These are phyloP conservation scores for Tripterygium wilfordii DNA, from an alignment of 177 flowering plant genomes.

Conservation along the genomic window DNA sequence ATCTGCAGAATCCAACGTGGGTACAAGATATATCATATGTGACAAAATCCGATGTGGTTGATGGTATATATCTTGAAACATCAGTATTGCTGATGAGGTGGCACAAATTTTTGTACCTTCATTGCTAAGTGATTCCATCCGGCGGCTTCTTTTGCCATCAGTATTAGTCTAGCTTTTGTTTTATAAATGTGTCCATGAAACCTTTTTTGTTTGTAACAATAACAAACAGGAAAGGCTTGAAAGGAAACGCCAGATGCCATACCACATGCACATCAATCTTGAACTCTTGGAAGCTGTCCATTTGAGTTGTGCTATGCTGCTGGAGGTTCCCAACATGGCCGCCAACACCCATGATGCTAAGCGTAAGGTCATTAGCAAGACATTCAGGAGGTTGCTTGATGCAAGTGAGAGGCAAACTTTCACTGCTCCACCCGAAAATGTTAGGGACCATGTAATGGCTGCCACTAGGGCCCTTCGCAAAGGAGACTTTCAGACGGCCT, in stretches of 20 bases:
- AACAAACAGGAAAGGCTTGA: constrained; percentile 90
- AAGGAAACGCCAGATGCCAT: constrained; percentile 90
- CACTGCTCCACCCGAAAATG: constrained; percentile 89
- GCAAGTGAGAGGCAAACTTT: constrained; percentile 78
- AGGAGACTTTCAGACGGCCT: constrained; percentile 71
- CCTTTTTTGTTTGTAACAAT: too few species aligned
- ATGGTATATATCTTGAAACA: too few species aligned
- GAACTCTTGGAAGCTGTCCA: constrained; percentile 92
- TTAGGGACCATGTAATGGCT: constrained; percentile 87
- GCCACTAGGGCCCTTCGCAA: constrained; percentile 76
- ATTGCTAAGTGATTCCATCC: too few species aligned
- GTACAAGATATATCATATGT: too few species aligned
- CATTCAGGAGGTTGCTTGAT: constrained; percentile 72
- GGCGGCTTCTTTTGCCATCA: too few species aligned
- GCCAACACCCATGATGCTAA: constrained; percentile 64
- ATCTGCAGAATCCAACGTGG: too few species aligned
- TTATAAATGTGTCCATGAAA: too few species aligned
- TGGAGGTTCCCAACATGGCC: constrained; percentile 96
- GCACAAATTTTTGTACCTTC: too few species aligned
- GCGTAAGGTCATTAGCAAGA: constrained; percentile 80
- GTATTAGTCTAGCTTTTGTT: too few species aligned
- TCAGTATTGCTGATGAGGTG: too few species aligned
- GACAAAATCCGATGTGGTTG: too few species aligned
- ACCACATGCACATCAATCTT: constrained; percentile 96
- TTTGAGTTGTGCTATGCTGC: constrained; percentile 82